Base-by-base conservation (phyloP, 352 stramenopile genomes). In the Phytophthora sansomeana region DNA sequence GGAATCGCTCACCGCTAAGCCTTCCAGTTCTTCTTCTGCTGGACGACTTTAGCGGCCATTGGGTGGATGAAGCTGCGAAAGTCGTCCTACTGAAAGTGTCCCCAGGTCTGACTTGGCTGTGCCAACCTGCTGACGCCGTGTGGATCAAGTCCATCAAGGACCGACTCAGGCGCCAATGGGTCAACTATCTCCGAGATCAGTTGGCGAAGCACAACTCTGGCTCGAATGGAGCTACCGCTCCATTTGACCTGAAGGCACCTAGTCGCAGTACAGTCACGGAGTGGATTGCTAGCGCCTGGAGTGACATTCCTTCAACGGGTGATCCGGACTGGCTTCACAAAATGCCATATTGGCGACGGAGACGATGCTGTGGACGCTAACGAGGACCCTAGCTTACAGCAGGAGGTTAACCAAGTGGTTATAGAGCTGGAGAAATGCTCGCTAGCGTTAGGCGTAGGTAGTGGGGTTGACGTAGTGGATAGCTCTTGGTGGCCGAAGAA, bases 61-160 rank as follows among this genome's bases (percentile, higher is more conserved):
- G 36, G 46, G 36, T 52, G 8, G 6, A 41, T 6, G 47, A 51
- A n/a, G 46, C 39, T 13, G 17, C 21, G 13, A 63, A 62, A 13
- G 32, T 75, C 17, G 26, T 71, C 0, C 33, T 72, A 0, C 28
- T 62, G n/a, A 66, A 55, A 13, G 54, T 72, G 32, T 35, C 58
- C 0, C 46, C 59, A 6, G 36, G 58, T 0, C 13, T 70, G 16
- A 80, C 68, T 3, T 71, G 68, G 65, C 30, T 67, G 1, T 68
- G 53, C 6, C 72, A 75, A 26, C 64, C 73, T 4, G 64, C 46
- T 4, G 60, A 78, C 28, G 44, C 54, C 0, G 68, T 60, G 5
- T 71, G 68, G 69, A 77, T 73, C 14, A 75, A 75, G 26, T 28
- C 52, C 0, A 6, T 73, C 4, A 81, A 71, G n/a, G 68, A 71